Percentiles rank a stretch among this genome's conserved stretches.
Conservation (phyloP, 73 alveolate species). For the Paramecium pentaurelia region DNA sequence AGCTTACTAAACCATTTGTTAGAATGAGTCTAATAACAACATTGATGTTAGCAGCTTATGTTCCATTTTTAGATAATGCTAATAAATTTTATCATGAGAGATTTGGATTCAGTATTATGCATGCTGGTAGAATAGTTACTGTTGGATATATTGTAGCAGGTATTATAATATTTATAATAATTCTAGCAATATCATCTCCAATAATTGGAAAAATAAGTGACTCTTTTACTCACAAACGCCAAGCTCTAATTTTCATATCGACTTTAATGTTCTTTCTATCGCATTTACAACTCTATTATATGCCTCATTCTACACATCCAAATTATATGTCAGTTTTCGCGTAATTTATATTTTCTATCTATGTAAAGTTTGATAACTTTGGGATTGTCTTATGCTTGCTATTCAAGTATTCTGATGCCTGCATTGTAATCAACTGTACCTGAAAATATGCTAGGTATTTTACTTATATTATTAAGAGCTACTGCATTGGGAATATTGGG, state of each 20-base stretch:
- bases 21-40: not conserved
- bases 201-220: constrained; percentile 20
- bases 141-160: constrained; percentile 43
- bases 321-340: not conserved
- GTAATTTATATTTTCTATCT: not conserved
- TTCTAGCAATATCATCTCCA: not conserved
- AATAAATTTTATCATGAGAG: constrained; percentile 35
- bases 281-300: not conserved
- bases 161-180: not conserved
- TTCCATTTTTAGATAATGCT: constrained; percentile 36
- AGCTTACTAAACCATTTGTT: not conserved
- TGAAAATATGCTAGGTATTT: not conserved
- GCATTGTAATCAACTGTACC: constrained; percentile 2
- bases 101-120: not conserved
- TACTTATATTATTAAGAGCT: not conserved
- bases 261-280: constrained; percentile 25
- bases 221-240: not conserved
- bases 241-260: not conserved
- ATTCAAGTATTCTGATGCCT: constrained; percentile 26
- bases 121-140: constrained; percentile 7
- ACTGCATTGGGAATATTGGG: constrained; percentile 31
- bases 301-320: not conserved
- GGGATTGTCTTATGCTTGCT: constrained; percentile 25
- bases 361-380: constrained; percentile 1
- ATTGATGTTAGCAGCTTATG: constrained; percentile 3